Evolutionary conservation across 139 green algal species (phyloP), one percentile per base, ranked within the genome.

Genomic region (Tetradesmus obliquus): DNA sequence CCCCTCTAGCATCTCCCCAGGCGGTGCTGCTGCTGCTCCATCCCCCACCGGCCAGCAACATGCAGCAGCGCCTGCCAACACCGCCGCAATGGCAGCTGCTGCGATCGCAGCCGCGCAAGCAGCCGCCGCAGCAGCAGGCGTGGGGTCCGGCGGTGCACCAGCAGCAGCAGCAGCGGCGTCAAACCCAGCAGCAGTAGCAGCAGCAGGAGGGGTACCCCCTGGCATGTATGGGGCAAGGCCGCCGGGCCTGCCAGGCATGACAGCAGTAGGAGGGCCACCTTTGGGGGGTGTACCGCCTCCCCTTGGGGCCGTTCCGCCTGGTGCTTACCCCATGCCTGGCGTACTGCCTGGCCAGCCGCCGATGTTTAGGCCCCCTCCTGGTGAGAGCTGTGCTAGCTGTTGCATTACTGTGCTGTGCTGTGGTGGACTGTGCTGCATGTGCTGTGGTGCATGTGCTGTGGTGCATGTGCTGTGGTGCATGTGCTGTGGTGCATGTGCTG

Each of bases 291-390:
- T 66, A 32, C 24, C 17, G 53, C 51, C 80, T 10, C 80, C 80
- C 8, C 8, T 51, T 17, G 81, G 20, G n/a, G 51, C 1, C n/a
- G 53, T 12, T 19, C 24, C 20, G 54, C 81, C 32, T 71, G 81
- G 53, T 45, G 81, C 53, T 71, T 86, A 60, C 53, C 81, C 20
- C 1, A 51, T 86, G 81, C 53, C 5, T n/a, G 66, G 66, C 7
- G 76, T 51, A 22, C 20, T 55, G 24, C 76, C 76, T 19, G 76
- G 76, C 2, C 76, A 82, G 76, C 80, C 80, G 51, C 45, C 45
- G 12, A 85, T 85, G 80, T 85, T 85, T 19, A n/a, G 51, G 80
- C 80, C 80, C 6, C 79, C 72, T n/a, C 74, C 80, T 62, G 80
- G 80, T 85, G 80, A n/a, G 74, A 80, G 20, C 4, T 10, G 5